Evolutionary conservation across 1,284 basidiomycete species (phyloP).

Genomic region (Cutaneotrichosporon sp.): DNA sequence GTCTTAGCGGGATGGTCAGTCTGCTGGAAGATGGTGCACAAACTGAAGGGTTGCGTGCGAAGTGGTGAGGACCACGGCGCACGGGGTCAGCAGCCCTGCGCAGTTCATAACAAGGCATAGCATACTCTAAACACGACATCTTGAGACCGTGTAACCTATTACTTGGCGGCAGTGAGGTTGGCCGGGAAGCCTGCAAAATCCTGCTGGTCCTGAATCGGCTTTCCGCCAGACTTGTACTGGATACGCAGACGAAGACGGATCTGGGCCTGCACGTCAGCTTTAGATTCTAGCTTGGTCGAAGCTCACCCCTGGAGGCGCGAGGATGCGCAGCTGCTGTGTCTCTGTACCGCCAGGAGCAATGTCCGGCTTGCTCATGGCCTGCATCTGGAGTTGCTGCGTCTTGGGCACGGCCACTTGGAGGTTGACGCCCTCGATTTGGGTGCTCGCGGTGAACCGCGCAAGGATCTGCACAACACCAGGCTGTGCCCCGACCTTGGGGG

Average conservation of each 20-base stretch:
- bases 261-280: slow-evolving; percentile 57
- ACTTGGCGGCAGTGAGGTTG: slow-evolving; percentile 57
- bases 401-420: slow-evolving; percentile 99
- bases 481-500: slow-evolving; percentile 71
- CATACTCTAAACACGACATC: slow-evolving; percentile 2
- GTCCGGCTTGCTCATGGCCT: slow-evolving; percentile 85
- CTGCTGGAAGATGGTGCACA: too few species aligned
- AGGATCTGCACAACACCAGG: slow-evolving; percentile 86
- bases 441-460: slow-evolving; percentile 74
- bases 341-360: slow-evolving; percentile 73
- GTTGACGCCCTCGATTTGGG: slow-evolving; percentile 62
- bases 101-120: neutral
- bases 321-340: slow-evolving; percentile 91
- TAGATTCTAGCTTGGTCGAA: neutral
- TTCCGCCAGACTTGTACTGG: slow-evolving; percentile 64
- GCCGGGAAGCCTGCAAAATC: slow-evolving; percentile 89
- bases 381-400: slow-evolving; percentile 98
- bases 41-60: too few species aligned
- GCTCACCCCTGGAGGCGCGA: slow-evolving; percentile 78
- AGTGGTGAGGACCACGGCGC: too few species aligned
- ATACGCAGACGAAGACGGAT: slow-evolving; percentile 82
- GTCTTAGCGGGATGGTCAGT: too few species aligned
- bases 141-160: neutral
- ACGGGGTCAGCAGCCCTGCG: too few species aligned
- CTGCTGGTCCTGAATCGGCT: slow-evolving; percentile 80